Conservation (phyloP, 2,329 filamentous ascomycete species). For the Coniochaeta ligniaria region DNA sequence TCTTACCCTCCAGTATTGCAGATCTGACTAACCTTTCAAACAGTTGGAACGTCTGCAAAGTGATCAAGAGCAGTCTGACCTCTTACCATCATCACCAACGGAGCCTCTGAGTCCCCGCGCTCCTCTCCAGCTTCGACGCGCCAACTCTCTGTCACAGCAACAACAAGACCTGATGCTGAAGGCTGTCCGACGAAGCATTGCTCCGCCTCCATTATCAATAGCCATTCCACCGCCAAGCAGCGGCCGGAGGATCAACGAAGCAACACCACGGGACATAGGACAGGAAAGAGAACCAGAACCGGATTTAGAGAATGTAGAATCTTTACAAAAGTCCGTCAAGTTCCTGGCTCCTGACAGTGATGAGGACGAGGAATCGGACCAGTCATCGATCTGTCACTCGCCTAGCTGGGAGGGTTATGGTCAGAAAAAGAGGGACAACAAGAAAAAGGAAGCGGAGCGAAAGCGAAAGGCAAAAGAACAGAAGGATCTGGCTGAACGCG, state of each 20-base stretch:
- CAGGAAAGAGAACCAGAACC: conserved; percentile 5
- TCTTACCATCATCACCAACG: conserved; percentile 3
- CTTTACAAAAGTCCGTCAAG: conserved; percentile 30
- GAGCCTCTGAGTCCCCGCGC: conserved; percentile 6
- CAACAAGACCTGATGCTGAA: conserved; percentile 16
- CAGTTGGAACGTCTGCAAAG: conserved; percentile 22
- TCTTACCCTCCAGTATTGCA: conserved; percentile 12
- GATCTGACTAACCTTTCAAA: conserved; percentile 9
- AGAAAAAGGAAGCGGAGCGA: conserved; percentile 33
- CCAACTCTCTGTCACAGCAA: conserved; percentile 13
- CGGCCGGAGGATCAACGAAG: conserved; percentile 2
- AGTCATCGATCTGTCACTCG: conserved; percentile 51
- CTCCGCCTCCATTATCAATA: conserved; percentile 21
- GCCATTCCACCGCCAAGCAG: conserved; percentile 16
- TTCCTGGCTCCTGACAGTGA: conserved; percentile 25
- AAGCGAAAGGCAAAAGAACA: conserved; percentile 36
- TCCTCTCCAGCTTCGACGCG: conserved; percentile 16
- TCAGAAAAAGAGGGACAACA: conserved; percentile 47
- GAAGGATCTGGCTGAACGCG: conserved; percentile 30
- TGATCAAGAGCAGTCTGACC: conserved; percentile 4
- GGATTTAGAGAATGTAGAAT: conserved; percentile 13
- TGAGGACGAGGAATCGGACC: conserved; percentile 27
- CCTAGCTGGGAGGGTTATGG: conserved; percentile 55
- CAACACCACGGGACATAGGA: conserved; percentile 6
- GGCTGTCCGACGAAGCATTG: conserved; percentile 12